These are phyloP conservation scores for Nitzschia sp. DNA, from an alignment of 108 stramenopile species.

Conservation along the genomic window DNA sequence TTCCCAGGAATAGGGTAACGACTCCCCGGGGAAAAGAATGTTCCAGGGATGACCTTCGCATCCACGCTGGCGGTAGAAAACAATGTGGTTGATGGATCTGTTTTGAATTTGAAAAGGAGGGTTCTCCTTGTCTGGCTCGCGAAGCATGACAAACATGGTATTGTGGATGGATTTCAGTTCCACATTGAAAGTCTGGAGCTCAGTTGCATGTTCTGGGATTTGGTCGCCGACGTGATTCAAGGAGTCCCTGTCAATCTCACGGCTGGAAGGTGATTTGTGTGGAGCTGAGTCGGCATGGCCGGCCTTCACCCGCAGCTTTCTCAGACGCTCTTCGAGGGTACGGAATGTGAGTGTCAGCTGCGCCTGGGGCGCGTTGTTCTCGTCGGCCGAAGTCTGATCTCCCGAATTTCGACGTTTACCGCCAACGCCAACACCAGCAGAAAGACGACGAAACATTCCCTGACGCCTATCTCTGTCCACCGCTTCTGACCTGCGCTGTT, in stretches of 20 bases:
- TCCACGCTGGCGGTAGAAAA: constrained; percentile 83
- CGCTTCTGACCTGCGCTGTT: background rate
- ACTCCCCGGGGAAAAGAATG: constrained; percentile 76
- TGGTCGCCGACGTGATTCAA: background rate
- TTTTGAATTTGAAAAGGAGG: constrained; percentile 90
- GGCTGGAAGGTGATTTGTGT: constrained; percentile 3
- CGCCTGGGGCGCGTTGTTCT: constrained; percentile 11
- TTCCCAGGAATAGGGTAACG: constrained; percentile 79
- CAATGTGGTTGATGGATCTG: constrained; percentile 60
- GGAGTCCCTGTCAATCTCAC: constrained; percentile 5
- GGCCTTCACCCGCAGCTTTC: constrained; percentile 70
- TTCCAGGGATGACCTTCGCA: constrained; percentile 82
- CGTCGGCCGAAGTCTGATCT: background rate
- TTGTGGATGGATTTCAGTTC: constrained; percentile 84
- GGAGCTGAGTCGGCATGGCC: too few relatives aligned
- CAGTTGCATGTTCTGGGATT: constrained; percentile 1
- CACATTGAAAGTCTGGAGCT: constrained; percentile 53
- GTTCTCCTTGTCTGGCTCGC: constrained; percentile 45
- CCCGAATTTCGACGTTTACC: constrained; percentile 16
- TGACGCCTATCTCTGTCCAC: constrained; percentile 1
- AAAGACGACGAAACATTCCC: constrained; percentile 17
- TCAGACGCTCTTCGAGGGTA: constrained; percentile 88
- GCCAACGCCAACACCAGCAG: constrained; percentile 11
- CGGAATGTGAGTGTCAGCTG: constrained; percentile 77
- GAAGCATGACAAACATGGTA: constrained; percentile 80